A percentile compares a stretch with the other conserved stretches of the same genome.
These are phyloP conservation scores for Cicer arietinum DNA, from an alignment of 306 rosid species.

Conservation along the genomic window DNA sequence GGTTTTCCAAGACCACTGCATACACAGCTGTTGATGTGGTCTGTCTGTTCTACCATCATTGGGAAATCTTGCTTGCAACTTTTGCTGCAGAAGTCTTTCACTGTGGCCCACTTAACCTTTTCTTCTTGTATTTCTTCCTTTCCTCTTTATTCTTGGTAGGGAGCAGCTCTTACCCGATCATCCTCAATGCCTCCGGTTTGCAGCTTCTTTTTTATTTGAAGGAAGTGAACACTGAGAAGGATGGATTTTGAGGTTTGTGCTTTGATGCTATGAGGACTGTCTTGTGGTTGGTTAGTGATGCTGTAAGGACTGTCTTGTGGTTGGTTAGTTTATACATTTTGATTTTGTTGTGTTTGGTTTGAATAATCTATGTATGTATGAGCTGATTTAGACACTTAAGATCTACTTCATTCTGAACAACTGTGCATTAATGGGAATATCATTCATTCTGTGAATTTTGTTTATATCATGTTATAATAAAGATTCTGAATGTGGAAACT, in stretches of 20 bases:
- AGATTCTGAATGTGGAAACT: neutral
- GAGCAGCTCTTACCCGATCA: neutral
- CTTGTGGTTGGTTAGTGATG: neutral
- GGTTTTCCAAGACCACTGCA: neutral
- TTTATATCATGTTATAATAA: neutral
- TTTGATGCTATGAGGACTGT: neutral
- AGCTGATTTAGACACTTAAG: neutral
- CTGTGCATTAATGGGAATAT: neutral
- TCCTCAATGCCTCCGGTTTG: neutral
- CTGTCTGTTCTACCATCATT: neutral
- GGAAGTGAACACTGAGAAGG: neutral
- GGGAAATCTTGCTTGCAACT: neutral
- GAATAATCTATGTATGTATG: conserved; percentile 1
- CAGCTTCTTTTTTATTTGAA: neutral
- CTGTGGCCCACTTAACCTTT: neutral
- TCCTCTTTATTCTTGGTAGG: neutral
- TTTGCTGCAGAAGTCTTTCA: neutral
- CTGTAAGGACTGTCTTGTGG: neutral
- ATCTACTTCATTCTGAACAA: neutral
- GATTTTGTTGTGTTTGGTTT: neutral
- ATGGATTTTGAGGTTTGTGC: neutral
- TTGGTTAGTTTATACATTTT: neutral
- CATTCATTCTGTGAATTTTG: neutral
- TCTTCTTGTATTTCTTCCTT: neutral
- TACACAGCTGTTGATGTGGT: neutral